These are phyloP conservation scores for Uncinocarpus reesii DNA, from an alignment of 2,329 filamentous ascomycete genomes.

Conservation along the genomic window DNA sequence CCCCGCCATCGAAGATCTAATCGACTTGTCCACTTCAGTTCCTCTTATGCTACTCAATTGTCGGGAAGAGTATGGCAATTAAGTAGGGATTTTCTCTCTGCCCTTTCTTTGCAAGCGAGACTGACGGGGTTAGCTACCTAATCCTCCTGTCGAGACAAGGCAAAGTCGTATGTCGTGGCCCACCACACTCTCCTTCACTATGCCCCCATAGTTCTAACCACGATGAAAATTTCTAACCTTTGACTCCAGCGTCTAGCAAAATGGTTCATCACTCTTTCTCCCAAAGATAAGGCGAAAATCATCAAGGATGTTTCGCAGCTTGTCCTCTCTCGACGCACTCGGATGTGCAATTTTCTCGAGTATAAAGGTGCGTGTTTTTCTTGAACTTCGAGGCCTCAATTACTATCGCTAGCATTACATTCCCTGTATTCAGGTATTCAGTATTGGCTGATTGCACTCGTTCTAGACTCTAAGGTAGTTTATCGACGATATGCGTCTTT, in stretches of 20 bases:
- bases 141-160: conserved; percentile 96
- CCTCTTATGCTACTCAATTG: conserved; percentile 6
- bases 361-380: conserved; percentile 66
- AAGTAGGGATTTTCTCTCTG: conserved; percentile 35
- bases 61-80: conserved; percentile 42
- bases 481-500: conserved; percentile 97
- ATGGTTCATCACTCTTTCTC: conserved; percentile 97
- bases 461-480: conserved; percentile 87
- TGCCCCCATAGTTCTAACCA: conserved; percentile 4
- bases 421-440: conserved; percentile 6
- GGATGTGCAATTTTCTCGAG: conserved; percentile 99
- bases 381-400: background rate
- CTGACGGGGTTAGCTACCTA: conserved; percentile 58
- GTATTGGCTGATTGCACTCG: conserved; percentile 10
- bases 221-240: conserved; percentile 20
- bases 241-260: conserved; percentile 75
- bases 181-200: conserved; percentile 26
- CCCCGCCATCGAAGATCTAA: background rate
- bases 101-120: background rate
- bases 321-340: conserved; percentile 84
- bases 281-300: conserved; percentile 98
- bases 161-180: conserved; percentile 73
- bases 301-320: conserved; percentile 99
- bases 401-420: background rate
- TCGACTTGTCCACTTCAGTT: conserved; percentile 8